phyloP scores from a whole-genome alignment of 2,329 filamentous ascomycete genomes.

The Emericellopsis cladophorae region DNA sequence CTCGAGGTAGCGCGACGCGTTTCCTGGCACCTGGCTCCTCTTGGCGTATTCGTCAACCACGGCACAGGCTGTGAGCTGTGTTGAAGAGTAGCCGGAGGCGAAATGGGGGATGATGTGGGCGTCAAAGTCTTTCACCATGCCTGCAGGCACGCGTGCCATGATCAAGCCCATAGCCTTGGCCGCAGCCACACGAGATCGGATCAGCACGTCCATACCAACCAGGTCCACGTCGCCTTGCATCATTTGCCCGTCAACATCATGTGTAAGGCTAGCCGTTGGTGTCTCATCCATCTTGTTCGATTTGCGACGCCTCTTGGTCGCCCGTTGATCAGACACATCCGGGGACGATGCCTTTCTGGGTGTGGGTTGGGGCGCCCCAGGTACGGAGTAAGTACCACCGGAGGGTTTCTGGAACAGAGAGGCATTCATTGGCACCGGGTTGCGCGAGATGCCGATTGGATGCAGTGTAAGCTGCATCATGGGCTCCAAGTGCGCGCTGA shows the following conservation, averaged over 20 bases:
- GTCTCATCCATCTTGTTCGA: slow-evolving; percentile 70
- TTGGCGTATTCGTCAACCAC: slow-evolving; percentile 83
- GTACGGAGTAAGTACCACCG: slow-evolving; percentile 62
- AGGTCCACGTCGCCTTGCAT: slow-evolving; percentile 94
- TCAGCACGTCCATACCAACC: slow-evolving; percentile 76
- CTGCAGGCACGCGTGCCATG: slow-evolving; percentile 62
- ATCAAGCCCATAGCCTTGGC: slow-evolving; percentile 77
- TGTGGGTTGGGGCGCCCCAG: slow-evolving; percentile 24
- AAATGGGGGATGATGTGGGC: slow-evolving; percentile 53
- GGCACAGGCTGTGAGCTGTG: slow-evolving; percentile 72
- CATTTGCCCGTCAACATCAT: slow-evolving; percentile 97
- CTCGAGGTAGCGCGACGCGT: slow-evolving; percentile 40
- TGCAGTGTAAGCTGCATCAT: slow-evolving; percentile 77
- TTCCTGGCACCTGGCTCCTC: slow-evolving; percentile 7
- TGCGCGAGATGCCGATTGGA: slow-evolving; percentile 81
- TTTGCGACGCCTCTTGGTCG: slow-evolving; percentile 67
- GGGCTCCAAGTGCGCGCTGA: slow-evolving; percentile 63
- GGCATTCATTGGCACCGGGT: slow-evolving; percentile 86
- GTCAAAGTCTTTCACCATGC: slow-evolving; percentile 50
- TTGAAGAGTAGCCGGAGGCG: slow-evolving; percentile 65
- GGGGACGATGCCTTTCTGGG: slow-evolving; percentile 34
- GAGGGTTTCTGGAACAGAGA: slow-evolving; percentile 88
- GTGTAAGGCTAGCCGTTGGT: slow-evolving; percentile 50
- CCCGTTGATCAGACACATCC: slow-evolving; percentile 47
- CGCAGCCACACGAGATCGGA: slow-evolving; percentile 80